Evolutionary conservation across 2,329 filamentous ascomycete species (phyloP).

Genomic region (Lachnellula cervina): DNA sequence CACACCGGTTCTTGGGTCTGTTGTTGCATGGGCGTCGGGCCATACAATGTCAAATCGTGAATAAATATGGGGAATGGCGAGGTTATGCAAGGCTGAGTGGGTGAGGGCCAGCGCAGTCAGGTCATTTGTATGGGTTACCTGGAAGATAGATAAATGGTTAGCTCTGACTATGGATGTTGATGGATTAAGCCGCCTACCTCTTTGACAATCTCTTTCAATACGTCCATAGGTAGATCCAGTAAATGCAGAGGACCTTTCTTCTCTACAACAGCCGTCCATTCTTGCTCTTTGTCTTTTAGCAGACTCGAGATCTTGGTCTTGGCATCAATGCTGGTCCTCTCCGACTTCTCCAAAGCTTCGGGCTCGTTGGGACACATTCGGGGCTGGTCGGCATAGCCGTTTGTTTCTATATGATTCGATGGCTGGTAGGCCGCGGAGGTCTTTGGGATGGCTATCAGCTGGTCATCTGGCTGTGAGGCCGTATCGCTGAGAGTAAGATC

Average conservation of each 20-base stretch:
- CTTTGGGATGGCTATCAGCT: conserved; percentile 22
- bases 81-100: conserved; percentile 69
- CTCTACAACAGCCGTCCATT: conserved; percentile 60
- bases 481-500: conserved; percentile 26
- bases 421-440: conserved; percentile 27
- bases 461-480: conserved; percentile 28
- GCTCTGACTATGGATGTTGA: neutral
- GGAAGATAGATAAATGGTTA: conserved; percentile 11
- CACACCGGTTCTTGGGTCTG: conserved; percentile 65
- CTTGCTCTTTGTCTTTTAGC: conserved; percentile 56
- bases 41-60: conserved; percentile 84
- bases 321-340: conserved; percentile 22
- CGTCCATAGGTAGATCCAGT: conserved; percentile 71
- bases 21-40: conserved; percentile 64
- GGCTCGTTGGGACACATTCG: conserved; percentile 19
- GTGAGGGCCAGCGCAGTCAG: conserved; percentile 72
- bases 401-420: conserved; percentile 18
- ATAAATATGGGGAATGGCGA: conserved; percentile 76
- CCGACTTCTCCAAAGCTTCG: conserved; percentile 15
- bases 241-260: conserved; percentile 56
- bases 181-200: conserved; percentile 49
- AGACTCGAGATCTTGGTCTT: conserved; percentile 36
- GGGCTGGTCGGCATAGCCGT: conserved; percentile 14
- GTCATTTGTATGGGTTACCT: conserved; percentile 80
- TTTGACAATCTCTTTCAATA: conserved; percentile 73